Evolutionary conservation across 202 grass and related monocot genomes (phyloP).

Genomic region (Schoenoplectus tabernaemontani): DNA sequence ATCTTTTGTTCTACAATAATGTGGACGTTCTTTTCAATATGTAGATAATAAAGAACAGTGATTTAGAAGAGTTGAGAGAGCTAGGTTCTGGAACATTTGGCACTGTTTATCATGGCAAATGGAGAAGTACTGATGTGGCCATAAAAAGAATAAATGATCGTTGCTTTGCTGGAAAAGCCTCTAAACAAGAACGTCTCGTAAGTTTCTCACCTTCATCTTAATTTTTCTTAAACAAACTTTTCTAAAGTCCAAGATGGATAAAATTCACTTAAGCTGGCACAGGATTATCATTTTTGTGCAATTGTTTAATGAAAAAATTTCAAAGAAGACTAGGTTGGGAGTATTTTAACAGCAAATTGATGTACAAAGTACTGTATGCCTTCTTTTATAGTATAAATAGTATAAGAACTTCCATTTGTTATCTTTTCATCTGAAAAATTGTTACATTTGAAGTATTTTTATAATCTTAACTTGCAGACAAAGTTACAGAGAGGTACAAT

Average conservation of each 20-base stretch:
- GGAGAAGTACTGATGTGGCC: constrained; percentile 90
- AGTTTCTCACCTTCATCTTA: background rate
- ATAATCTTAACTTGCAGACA: background rate
- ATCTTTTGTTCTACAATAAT: background rate
- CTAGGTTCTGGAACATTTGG: constrained; percentile 92
- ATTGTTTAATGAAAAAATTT: background rate
- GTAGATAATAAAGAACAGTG: constrained; percentile 92
- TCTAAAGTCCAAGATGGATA: background rate
- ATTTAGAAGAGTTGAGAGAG: constrained; percentile 93
- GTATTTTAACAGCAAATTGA: background rate
- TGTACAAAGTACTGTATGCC: background rate
- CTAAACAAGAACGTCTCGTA: constrained; percentile 68
- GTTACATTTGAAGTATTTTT: background rate
- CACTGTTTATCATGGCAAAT: constrained; percentile 98
- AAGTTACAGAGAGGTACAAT: background rate
- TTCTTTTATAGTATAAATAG: background rate
- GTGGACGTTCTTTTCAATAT: constrained; percentile 11
- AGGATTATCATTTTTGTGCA: background rate
- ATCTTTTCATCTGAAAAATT: background rate
- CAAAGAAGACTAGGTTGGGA: background rate
- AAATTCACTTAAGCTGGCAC: background rate
- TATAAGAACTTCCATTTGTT: background rate
- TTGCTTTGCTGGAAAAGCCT: constrained; percentile 76
- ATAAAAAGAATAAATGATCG: constrained; percentile 96
- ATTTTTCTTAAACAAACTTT: constrained; percentile 2